Percentiles rank a stretch among this genome's conserved stretches.
phyloP scores from a whole-genome alignment of 2,329 filamentous ascomycete species.

The Fusarium euwallaceae region DNA sequence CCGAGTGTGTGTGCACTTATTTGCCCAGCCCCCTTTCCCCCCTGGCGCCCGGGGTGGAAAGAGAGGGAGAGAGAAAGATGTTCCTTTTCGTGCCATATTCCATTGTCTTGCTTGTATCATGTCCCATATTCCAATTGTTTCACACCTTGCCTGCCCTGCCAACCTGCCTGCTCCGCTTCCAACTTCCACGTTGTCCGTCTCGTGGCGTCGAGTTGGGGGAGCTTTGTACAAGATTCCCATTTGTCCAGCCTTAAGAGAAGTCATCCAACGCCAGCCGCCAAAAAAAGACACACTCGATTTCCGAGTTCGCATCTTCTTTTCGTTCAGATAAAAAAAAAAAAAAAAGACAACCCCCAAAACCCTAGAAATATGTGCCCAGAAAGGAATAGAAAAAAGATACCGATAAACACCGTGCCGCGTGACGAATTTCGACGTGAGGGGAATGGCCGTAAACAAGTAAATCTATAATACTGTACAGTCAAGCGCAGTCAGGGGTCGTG shows the following conservation, averaged over 20 bases:
- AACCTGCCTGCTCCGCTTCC: slow-evolving; percentile 17
- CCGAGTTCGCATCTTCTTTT: slow-evolving; percentile 9
- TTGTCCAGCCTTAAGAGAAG: slow-evolving; percentile 6
- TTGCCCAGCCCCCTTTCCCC: slow-evolving; percentile 6
- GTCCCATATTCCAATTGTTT: slow-evolving; percentile 5
- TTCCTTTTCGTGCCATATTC: slow-evolving; percentile 12
- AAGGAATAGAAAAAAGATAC: slow-evolving; percentile 13
- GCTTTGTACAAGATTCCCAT: slow-evolving; percentile 19
- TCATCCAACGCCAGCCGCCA: slow-evolving; percentile 29
- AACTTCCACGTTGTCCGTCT: slow-evolving; percentile 8
- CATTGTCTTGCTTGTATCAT: slow-evolving; percentile 7
- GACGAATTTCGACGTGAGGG: slow-evolving; percentile 41
- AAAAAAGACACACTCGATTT: neutral
- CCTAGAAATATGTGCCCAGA: slow-evolving; percentile 24
- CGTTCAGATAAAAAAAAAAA: slow-evolving; percentile 1
- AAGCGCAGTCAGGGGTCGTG: slow-evolving; percentile 18
- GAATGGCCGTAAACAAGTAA: slow-evolving; percentile 44
- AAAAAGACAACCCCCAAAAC: slow-evolving; percentile 8
- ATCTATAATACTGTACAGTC: slow-evolving; percentile 44
- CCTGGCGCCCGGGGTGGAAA: neutral
- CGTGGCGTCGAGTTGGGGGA: slow-evolving; percentile 14
- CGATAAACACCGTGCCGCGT: slow-evolving; percentile 41
- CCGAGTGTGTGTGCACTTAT: neutral
- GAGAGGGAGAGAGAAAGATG: slow-evolving; percentile 6
- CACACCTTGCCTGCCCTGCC: neutral